These are phyloP conservation scores for Colletotrichum godetiae DNA, from an alignment of 2,329 filamentous ascomycete species.

Conservation along the genomic window DNA sequence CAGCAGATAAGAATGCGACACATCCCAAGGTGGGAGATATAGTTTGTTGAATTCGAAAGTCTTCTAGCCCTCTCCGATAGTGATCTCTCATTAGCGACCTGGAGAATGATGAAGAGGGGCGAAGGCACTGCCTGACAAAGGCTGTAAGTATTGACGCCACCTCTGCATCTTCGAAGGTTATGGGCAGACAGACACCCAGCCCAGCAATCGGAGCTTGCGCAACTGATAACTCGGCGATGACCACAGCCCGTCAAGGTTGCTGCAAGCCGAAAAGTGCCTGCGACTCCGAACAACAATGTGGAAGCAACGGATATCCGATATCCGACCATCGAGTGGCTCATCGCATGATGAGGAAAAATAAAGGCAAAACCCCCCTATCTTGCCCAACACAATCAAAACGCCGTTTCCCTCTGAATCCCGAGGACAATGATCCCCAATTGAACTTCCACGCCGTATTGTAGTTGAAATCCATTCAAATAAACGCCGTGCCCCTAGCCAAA, in stretches of 20 bases:
- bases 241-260: neutral
- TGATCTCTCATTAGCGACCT: neutral
- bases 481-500: conserved; percentile 19
- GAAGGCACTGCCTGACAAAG: neutral
- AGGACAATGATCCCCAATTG: neutral
- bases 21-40: conserved; percentile 10
- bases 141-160: conserved; percentile 3
- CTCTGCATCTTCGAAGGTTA: neutral
- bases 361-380: neutral
- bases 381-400: conserved; percentile 3
- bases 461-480: neutral
- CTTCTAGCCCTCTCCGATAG: neutral
- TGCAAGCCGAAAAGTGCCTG: neutral
- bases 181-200: neutral
- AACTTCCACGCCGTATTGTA: neutral
- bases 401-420: neutral
- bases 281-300: neutral
- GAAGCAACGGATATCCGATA: neutral
- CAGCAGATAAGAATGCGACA: neutral
- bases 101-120: neutral
- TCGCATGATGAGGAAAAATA: neutral
- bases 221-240: neutral
- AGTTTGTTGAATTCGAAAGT: neutral
- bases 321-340: neutral
- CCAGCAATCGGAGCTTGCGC: neutral